Conservation (phyloP, 1,284 basidiomycete species). For the Macrocybe sp. region DNA sequence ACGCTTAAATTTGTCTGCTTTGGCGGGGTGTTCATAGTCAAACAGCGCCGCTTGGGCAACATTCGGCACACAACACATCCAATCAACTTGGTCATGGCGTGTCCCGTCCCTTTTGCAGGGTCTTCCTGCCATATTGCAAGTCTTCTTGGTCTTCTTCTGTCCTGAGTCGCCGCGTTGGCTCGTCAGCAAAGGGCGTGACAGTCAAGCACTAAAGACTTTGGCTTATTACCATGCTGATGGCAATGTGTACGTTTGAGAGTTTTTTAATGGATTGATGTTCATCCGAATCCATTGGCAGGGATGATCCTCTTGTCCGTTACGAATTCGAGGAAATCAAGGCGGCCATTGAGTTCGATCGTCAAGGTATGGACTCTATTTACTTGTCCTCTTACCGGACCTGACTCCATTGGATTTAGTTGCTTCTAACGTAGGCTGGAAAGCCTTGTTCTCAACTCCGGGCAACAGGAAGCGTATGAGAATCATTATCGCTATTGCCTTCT, state of each 20-base stretch:
- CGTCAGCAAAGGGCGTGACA: constrained; percentile 59
- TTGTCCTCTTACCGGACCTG: not conserved
- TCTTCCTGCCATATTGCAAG: constrained; percentile 57
- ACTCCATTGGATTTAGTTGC: constrained; percentile 26
- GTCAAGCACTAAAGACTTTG: constrained; percentile 53
- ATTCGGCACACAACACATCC: constrained; percentile 67
- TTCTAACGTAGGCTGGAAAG: constrained; percentile 54
- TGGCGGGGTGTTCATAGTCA: constrained; percentile 1
- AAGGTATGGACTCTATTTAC: constrained; percentile 1
- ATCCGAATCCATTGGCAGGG: constrained; percentile 21
- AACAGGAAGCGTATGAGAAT: constrained; percentile 67
- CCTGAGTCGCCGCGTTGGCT: constrained; percentile 75
- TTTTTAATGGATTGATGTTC: not conserved
- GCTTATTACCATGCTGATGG: constrained; percentile 76
- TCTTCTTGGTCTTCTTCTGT: constrained; percentile 52
- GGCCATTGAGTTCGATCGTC: constrained; percentile 61
- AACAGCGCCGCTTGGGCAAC: constrained; percentile 71
- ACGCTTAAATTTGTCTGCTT: constrained; percentile 6
- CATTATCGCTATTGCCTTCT: constrained; percentile 66
- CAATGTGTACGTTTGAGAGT: constrained; percentile 33
- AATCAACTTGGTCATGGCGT: constrained; percentile 69
- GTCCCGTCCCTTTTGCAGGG: constrained; percentile 66
- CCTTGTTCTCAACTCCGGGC: constrained; percentile 52
- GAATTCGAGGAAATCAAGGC: constrained; percentile 77
- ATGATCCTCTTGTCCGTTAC: constrained; percentile 66